Evolutionary conservation across 129 eudicot genomes (phyloP).

Genomic region (Calendula officinalis): DNA sequence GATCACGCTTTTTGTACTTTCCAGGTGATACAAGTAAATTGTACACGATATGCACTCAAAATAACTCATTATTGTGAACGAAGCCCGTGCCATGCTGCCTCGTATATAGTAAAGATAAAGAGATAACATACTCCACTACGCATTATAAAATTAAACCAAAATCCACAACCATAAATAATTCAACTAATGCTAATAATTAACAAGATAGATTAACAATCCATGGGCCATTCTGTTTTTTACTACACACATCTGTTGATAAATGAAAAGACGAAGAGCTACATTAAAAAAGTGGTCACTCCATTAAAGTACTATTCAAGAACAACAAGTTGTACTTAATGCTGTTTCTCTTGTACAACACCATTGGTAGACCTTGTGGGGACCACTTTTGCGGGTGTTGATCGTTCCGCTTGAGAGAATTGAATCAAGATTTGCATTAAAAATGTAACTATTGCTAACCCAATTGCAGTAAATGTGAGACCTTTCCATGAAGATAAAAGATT

Average conservation of each 20-base stretch:
- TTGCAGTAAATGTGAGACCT: slow-evolving; percentile 54
- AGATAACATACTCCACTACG: too few species aligned
- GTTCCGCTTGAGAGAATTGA: slow-evolving; percentile 76
- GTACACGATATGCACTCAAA: too few species aligned
- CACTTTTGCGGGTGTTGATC: slow-evolving; percentile 70
- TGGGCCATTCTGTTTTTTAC: slow-evolving; percentile 15
- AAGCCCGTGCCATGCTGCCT: too few species aligned
- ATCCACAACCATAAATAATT: slow-evolving; percentile 13
- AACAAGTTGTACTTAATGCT: slow-evolving; percentile 28
- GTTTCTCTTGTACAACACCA: slow-evolving; percentile 32
- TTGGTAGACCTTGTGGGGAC: slow-evolving; percentile 42
- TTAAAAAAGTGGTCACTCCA: slow-evolving; percentile 6
- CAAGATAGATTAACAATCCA: slow-evolving; percentile 18
- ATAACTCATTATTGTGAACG: too few species aligned
- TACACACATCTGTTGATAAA: slow-evolving; percentile 36
- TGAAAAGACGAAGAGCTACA: slow-evolving; percentile 15
- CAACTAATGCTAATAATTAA: slow-evolving; percentile 29
- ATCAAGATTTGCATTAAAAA: slow-evolving; percentile 80
- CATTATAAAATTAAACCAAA: too few species aligned
- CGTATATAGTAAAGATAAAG: too few species aligned
- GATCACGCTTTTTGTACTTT: too few species aligned
- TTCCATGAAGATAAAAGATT: slow-evolving; percentile 78
- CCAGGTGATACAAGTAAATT: too few species aligned
- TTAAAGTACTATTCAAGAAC: slow-evolving; percentile 2
- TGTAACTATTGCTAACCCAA: slow-evolving; percentile 50